Percentiles rank a stretch among this genome's conserved stretches.
Evolutionary conservation across 257 asterid genomes (phyloP).

Genomic region (Nicotiana noctiflora): DNA sequence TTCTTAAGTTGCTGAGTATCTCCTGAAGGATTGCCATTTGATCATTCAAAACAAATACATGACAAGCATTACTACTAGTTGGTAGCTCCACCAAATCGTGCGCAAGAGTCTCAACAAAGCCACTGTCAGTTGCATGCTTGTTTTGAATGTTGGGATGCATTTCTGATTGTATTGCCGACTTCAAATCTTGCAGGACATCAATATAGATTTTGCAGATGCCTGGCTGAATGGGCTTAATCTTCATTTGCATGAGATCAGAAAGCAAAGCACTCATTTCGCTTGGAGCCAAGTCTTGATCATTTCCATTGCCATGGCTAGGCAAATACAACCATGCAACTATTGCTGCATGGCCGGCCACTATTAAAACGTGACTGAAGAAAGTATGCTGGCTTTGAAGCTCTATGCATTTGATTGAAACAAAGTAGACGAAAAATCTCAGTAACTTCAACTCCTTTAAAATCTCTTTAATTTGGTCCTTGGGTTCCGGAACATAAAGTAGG

Average conservation of each 20-base stretch:
- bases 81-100: not conserved
- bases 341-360: not conserved
- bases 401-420: not conserved
- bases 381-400: not conserved
- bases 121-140: not conserved
- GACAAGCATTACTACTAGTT: not conserved
- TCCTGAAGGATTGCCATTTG: not conserved
- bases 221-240: not conserved
- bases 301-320: not conserved
- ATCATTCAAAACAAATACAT: not conserved
- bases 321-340: not conserved
- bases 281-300: not conserved
- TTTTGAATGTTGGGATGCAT: not conserved
- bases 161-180: not conserved
- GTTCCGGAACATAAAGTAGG: not conserved
- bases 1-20: not conserved
- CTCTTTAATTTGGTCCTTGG: not conserved
- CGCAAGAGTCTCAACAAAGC: not conserved
- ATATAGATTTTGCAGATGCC: not conserved
- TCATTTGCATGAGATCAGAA: not conserved
- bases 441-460: not conserved
- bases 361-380: not conserved
- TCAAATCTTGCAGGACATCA: not conserved
- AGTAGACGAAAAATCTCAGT: not conserved
- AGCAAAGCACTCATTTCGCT: not conserved